Evolutionary conservation across 1,284 basidiomycete genomes (phyloP).

Genomic region (Moniliophthora roreri): DNA sequence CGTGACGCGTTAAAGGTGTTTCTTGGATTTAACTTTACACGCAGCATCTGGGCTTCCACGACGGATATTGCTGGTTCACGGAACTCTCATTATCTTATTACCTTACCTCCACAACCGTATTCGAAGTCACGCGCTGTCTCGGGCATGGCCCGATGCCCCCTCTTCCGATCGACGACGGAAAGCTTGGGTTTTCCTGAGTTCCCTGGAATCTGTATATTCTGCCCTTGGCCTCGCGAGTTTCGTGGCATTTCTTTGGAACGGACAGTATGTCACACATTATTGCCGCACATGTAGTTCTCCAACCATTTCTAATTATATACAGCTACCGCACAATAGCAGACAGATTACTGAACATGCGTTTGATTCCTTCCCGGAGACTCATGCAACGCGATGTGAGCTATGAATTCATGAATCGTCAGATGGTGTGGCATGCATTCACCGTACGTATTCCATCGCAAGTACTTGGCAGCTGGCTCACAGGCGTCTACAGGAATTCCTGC

Average conservation of each 20-base stretch:
- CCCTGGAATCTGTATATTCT: slow-evolving; percentile 66
- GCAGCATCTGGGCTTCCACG: slow-evolving; percentile 64
- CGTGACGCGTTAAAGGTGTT: slow-evolving; percentile 3
- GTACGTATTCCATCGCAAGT: slow-evolving; percentile 44
- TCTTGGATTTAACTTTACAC: slow-evolving; percentile 11
- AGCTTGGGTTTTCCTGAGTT: slow-evolving; percentile 73
- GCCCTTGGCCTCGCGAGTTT: slow-evolving; percentile 75
- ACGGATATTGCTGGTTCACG: slow-evolving; percentile 65
- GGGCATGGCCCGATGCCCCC: slow-evolving; percentile 89
- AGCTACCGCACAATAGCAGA: slow-evolving; percentile 89
- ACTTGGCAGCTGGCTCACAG: slow-evolving; percentile 4
- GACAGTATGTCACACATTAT: slow-evolving; percentile 54
- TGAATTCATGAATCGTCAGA: slow-evolving; percentile 98
- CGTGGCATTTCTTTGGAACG: slow-evolving; percentile 82
- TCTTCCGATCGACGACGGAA: slow-evolving; percentile 73
- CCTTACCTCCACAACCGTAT: slow-evolving; percentile 81
- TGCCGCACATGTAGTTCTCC: background rate
- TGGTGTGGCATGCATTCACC: slow-evolving; percentile 99
- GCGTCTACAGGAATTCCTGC: slow-evolving; percentile 82
- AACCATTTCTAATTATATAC: slow-evolving; percentile 6
- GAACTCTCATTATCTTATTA: slow-evolving; percentile 71
- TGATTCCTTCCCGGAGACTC: slow-evolving; percentile 74
- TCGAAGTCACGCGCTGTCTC: slow-evolving; percentile 74
- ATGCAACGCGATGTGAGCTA: slow-evolving; percentile 90
- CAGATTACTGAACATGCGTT: slow-evolving; percentile 75